Percentiles rank a stretch among this genome's conserved stretches.
These are phyloP conservation scores for Erigeron canadensis DNA, from an alignment of 129 eudicot genomes.

Conservation along the genomic window DNA sequence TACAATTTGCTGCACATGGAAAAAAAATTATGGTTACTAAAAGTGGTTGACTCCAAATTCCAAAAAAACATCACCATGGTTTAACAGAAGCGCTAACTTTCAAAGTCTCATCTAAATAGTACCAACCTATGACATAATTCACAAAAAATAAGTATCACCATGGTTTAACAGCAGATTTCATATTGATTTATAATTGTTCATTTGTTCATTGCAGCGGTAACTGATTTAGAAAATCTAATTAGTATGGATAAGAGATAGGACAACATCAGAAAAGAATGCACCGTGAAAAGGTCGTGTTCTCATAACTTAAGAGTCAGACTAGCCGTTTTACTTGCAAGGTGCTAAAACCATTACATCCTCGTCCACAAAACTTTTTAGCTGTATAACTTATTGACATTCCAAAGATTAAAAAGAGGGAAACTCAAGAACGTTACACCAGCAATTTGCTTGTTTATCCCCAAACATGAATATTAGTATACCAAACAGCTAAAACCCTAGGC, in stretches of 20 bases:
- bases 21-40: conserved; percentile 8
- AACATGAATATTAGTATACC: too few species aligned
- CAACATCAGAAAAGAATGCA: neutral
- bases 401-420: too few species aligned
- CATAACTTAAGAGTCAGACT: neutral
- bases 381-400: too few species aligned
- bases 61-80: conserved; percentile 5
- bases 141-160: conserved; percentile 12
- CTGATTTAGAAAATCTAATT: conserved; percentile 1
- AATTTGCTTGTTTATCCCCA: too few species aligned
- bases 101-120: neutral
- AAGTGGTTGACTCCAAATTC: conserved; percentile 6
- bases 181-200: neutral
- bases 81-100: neutral
- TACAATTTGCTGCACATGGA: conserved; percentile 36
- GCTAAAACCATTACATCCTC: too few species aligned
- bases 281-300: neutral
- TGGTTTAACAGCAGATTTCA: neutral
- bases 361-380: too few species aligned
- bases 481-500: too few species aligned
- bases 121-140: neutral
- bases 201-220: neutral
- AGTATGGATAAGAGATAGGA: neutral
- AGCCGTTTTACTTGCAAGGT: too few species aligned
- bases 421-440: too few species aligned